Evolutionary conservation across 768 basidiomycete genomes (phyloP), one percentile per base, ranked within the genome.

Genomic region (Leccinum ochraceum): DNA sequence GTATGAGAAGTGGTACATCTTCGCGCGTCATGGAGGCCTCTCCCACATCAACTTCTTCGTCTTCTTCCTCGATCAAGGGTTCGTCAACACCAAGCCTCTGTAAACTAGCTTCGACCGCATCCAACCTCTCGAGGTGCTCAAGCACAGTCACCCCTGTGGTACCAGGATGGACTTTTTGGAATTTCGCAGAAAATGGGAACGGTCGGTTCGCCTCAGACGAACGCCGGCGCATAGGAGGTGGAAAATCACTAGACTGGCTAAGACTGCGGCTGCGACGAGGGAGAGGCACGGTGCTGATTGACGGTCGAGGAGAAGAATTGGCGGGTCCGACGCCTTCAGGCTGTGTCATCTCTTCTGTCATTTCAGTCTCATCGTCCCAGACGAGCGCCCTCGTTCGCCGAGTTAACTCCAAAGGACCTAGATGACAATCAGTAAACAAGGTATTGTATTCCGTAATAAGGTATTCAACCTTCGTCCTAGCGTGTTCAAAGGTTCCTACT

Each of bases 361-460:
- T 73, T 70, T 92, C 89, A n/a, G 89, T 74, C 66, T 91, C 89
- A 56, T 95, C 94, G 63, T 92, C 89, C 88, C 89, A 92, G 14
- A 96, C 89, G 26, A 92, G 81, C 8, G 89, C 86, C 71, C 86
- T 93, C 58, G 82, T 83, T 56, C 93, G 79, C n/a, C 94, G 82
- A 3, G 94, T 95, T 30, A 96, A 78, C 68, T 96, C 94, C 63
- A 96, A 78, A 4, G 94, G 94, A n/a, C 93, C 92, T 92, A 61
- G 36, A 42, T 39, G 26, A 54, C 66, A 50, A 73, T 59, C 34
- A 58, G 64, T 16, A 46, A 54, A 20, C 28, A 1, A 44, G 63
- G 5, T 28, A 48, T 24, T 17, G 1, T 32, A 58, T 42, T 8
- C 6, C 36, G 17, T n/a, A 24, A 52, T 20, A 50, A 56, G 32